Evolutionary conservation across 2,329 filamentous ascomycete species (phyloP), one percentile per base, ranked within the genome.

Genomic region (Sporothrix brasiliensis): DNA sequence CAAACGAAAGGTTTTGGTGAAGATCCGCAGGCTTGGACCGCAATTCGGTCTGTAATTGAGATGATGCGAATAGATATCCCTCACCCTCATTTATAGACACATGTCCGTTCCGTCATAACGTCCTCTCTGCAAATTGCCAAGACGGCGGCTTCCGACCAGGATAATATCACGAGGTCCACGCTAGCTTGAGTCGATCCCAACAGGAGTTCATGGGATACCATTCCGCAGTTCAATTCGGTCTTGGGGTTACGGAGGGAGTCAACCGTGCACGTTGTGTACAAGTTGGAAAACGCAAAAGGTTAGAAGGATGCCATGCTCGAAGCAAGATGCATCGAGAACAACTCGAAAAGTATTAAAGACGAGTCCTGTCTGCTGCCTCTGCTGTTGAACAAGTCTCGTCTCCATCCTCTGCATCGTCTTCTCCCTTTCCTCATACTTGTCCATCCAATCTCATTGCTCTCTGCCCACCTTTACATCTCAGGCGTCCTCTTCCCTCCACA

Each of bases 321-420:
- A 3, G 21, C 13, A 27, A n/a, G 13, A 53, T 53, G n/a, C n/a
- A 10, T 27, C 50, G 14, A 49, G 14, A 21, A 53, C 50, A 24
- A 14, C 21, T 53, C 50, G 21, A 53, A 53, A 53, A 53, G 50
- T 53, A 53, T 53, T 53, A 53, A 53, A 53, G 50, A 53, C 50
- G 13, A n/a, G 50, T 53, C 50, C 24, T 21, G 50, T 53, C 50
- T 53, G 7, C n/a, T 24, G 21, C 27, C 50, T 27, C 24, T 11
- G 4, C 9, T 27, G 50, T 27, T 53, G n/a, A 53, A 53, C 11
- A 53, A 53, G 50, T 65, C 50, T 50, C 30, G 39, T 65, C 27
- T 50, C 58, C 34, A 24, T 49, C 13, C 27, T 52, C 50, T 49
- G 21, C 30, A 30, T 49, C 27, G 4, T 52, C 50, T 53, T 27